phyloP scores from a whole-genome alignment of 176 grass and related monocot genomes.

The Aegilops sharonensis region DNA sequence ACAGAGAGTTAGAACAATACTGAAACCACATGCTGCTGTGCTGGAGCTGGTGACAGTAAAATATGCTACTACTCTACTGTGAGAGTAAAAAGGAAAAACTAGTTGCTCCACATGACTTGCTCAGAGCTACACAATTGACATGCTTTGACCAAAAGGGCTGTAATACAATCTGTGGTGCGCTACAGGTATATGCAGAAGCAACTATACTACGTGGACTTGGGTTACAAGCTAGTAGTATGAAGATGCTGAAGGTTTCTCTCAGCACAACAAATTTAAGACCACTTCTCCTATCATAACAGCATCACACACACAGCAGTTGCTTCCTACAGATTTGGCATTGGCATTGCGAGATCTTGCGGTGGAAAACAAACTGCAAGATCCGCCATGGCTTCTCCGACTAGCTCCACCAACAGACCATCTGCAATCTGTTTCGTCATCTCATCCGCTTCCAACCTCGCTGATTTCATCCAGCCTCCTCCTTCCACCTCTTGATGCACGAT shows the following conservation, averaged over 20 bases:
- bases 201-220: slow-evolving; percentile 11
- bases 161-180: not conserved
- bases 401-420: slow-evolving; percentile 52
- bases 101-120: not conserved
- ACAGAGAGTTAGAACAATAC: slow-evolving; percentile 4
- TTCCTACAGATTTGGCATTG: slow-evolving; percentile 31
- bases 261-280: slow-evolving; percentile 24
- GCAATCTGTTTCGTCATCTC: slow-evolving; percentile 52
- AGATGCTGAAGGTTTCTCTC: slow-evolving; percentile 14
- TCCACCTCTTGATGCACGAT: slow-evolving; percentile 59
- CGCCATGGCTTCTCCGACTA: slow-evolving; percentile 48
- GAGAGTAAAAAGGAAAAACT: not conserved
- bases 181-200: slow-evolving; percentile 30
- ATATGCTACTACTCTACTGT: slow-evolving; percentile 18
- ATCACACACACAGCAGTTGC: slow-evolving; percentile 12
- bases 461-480: slow-evolving; percentile 50
- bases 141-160: not conserved
- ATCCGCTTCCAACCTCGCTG: slow-evolving; percentile 52
- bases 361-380: slow-evolving; percentile 40
- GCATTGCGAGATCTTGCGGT: not conserved
- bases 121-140: not conserved
- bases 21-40: not conserved
- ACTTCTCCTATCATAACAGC: not conserved
- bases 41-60: not conserved
- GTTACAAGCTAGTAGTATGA: slow-evolving; percentile 22